phyloP scores from a whole-genome alignment of 345 rosid genomes.

The Eucalyptus polyanthemos region DNA sequence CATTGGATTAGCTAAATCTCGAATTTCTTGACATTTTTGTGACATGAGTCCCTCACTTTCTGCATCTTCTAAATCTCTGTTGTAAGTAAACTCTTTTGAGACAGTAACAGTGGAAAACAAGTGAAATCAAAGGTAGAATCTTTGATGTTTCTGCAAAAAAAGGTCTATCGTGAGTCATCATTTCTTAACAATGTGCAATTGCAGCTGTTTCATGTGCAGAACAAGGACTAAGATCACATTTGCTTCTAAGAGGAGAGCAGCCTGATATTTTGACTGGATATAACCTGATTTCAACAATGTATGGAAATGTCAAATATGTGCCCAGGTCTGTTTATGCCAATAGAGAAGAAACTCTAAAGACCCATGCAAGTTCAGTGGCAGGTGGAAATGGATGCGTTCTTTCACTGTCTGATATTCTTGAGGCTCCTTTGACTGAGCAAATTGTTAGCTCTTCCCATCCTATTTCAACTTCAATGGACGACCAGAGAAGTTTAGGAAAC shows the following conservation, averaged over 20 bases:
- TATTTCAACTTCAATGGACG: constrained; percentile 1
- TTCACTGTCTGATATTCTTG: constrained; percentile 40
- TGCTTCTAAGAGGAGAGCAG: constrained; percentile 82
- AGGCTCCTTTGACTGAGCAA: constrained; percentile 7
- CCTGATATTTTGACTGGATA: constrained; percentile 77
- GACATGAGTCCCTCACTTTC: not conserved
- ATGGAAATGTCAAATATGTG: constrained; percentile 56
- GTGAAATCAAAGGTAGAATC: not conserved
- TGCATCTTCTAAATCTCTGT: not conserved
- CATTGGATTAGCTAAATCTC: not conserved
- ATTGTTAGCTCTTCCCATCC: not conserved
- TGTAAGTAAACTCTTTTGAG: not conserved
- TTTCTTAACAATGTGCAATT: not conserved
- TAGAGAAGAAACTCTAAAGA: constrained; percentile 46
- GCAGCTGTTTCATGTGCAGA: constrained; percentile 90
- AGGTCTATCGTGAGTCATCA: not conserved
- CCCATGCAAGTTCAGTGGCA: constrained; percentile 41
- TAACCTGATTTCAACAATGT: constrained; percentile 59
- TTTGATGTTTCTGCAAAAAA: not conserved
- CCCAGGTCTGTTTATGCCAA: constrained; percentile 58
- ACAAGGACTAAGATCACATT: constrained; percentile 72
- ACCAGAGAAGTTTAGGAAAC: not conserved
- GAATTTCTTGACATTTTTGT: not conserved
- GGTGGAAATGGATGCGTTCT: constrained; percentile 34
- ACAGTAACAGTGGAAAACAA: not conserved